Base-by-base conservation (phyloP, 352 stramenopile genomes). In the Plasmopara muralis region DNA sequence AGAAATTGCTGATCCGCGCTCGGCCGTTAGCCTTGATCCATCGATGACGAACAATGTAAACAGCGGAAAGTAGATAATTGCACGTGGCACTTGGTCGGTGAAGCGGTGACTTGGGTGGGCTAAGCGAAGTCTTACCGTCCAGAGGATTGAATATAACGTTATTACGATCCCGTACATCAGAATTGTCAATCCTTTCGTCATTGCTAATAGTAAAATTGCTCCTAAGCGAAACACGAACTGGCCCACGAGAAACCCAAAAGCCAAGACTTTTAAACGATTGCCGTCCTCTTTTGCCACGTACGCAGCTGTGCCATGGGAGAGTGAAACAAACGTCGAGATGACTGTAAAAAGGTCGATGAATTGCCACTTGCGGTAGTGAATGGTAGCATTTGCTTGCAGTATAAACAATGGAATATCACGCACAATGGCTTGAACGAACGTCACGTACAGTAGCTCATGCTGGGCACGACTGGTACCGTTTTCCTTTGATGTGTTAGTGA, bases 351-450 rank as follows among this genome's bases (percentile, higher is more conserved):
- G 54, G 43, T 89, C 77, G 20, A 84, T 60, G 31, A 79, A 50
- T 38, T 81, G 62, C 75, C 74, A 86, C 70, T 87, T 89, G 65
- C 75, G 77, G 60, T 89, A 89, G 62, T 89, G 75, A 50, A 89
- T 86, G 7, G 75, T 89, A 7, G 77, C 77, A 41, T 89, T 89
- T 8, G 77, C 73, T 34, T 89, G 77, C 45, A 89, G 65, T 44
- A 89, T 49, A 43, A 89, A 89, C 42, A 89, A 57, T 49, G 77
- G 75, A 33, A 86, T 70, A 54, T 89, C 77, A 25, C 77, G 77
- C 40, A 89, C 73, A 30, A 89, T 73, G 30, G 65, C 67, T 34
- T 89, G 77, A 40, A 85, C 68, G 51, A 89, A 89, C n/a, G 60
- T 62, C 1, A 64, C 73, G 48, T 76, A 87, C 47, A 68, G 18